Evolutionary conservation across 1,139 yeast genomes (phyloP).

Genomic region (Suhomyces panamericanus): DNA sequence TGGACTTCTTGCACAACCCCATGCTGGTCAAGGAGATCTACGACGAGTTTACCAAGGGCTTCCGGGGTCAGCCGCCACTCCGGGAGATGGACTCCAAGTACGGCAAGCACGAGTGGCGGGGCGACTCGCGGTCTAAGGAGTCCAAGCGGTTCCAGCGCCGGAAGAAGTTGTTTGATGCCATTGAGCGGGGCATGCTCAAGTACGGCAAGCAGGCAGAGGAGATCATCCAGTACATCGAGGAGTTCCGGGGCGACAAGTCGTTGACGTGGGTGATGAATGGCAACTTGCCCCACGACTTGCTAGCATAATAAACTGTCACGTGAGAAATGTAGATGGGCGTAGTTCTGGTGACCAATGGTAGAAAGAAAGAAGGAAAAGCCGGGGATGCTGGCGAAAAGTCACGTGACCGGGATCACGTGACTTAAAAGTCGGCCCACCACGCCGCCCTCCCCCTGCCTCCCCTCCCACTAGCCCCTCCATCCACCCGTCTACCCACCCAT

Average conservation of each 20-base stretch:
- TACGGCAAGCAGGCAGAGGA: constrained; percentile 47
- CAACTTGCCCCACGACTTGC: constrained; percentile 42
- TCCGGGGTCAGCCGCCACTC: constrained; percentile 48
- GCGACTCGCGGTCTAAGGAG: constrained; percentile 50
- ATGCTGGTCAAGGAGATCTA: constrained; percentile 48
- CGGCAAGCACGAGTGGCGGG: constrained; percentile 51
- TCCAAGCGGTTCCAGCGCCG: constrained; percentile 48
- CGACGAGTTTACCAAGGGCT: constrained; percentile 49
- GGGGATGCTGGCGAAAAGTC: too few relatives aligned
- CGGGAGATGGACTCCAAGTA: constrained; percentile 46
- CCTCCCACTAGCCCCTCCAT: too few relatives aligned
- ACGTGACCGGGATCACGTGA: background rate
- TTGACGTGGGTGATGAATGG: constrained; percentile 55
- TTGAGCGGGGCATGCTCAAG: constrained; percentile 42
- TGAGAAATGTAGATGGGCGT: background rate
- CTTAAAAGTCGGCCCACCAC: too few relatives aligned
- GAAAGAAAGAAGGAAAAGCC: too few relatives aligned
- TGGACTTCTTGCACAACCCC: constrained; percentile 48
- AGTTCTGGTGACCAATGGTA: too few relatives aligned
- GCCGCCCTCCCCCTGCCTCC: too few relatives aligned
- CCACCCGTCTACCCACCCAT: too few relatives aligned
- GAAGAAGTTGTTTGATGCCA: constrained; percentile 48
- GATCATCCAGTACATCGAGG: constrained; percentile 44
- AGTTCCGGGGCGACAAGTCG: constrained; percentile 45
- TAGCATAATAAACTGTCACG: background rate